Conservation (phyloP, 148 eudicot species). For the Salicornia ramosissima region DNA sequence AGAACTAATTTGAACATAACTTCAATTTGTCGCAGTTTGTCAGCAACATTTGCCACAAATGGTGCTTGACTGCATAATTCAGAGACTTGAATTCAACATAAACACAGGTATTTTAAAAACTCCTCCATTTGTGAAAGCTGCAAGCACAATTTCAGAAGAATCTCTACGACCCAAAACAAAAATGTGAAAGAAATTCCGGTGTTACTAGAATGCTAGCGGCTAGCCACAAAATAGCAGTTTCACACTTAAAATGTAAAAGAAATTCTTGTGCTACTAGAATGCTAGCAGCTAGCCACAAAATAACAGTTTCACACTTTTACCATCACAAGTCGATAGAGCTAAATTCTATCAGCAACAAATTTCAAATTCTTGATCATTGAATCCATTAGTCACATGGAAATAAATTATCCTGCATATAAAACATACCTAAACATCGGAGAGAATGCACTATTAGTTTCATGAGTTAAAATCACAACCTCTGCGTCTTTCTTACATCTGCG, state of each 20-base stretch:
- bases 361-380: background rate
- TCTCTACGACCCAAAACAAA: background rate
- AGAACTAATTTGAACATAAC: background rate
- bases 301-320: background rate
- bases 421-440: slow-evolving; percentile 76
- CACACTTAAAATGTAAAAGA: background rate
- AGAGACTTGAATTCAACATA: background rate
- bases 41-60: background rate
- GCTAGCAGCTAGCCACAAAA: no score
- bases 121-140: background rate
- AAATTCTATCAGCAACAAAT: background rate
- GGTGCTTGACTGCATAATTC: background rate
- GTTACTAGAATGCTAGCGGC: no score
- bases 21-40: background rate
- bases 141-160: background rate
- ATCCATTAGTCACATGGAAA: background rate
- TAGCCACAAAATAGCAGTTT: no score
- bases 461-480: slow-evolving; percentile 41
- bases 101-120: background rate
- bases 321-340: background rate
- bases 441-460: slow-evolving; percentile 70
- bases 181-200: background rate
- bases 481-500: slow-evolving; percentile 35
- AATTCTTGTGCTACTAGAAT: background rate
- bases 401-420: background rate